Evolutionary conservation across 495 filamentous ascomycete genomes (phyloP).

Genomic region (Tetracladium setigerum): DNA sequence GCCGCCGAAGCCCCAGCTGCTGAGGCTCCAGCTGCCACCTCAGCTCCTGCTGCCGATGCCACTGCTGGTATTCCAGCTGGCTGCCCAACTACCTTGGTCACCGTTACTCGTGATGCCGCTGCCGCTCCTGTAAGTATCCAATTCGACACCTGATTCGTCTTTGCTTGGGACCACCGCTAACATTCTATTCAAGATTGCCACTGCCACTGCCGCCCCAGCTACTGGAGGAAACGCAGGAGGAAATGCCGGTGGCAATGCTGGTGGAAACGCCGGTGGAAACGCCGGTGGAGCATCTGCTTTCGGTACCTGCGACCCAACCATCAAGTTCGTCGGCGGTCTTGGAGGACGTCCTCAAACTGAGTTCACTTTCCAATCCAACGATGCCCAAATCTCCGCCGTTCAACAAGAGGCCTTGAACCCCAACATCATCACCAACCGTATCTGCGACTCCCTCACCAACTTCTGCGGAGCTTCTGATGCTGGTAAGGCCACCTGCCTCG

Average conservation of each 20-base stretch:
- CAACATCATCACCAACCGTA: conserved; percentile 60
- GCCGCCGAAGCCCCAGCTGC: neutral
- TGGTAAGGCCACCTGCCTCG: conserved; percentile 33
- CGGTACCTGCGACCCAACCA: conserved; percentile 46
- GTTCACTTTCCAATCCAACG: conserved; percentile 46
- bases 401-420: conserved; percentile 49
- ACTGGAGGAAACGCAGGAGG: neutral
- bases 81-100: conserved; percentile 8
- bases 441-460: conserved; percentile 44
- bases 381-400: conserved; percentile 36
- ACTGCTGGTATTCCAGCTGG: neutral
- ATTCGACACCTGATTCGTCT: too few species aligned
- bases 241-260: conserved; percentile 6
- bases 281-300: conserved; percentile 30
- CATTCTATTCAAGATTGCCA: too few species aligned
- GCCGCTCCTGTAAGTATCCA: too few species aligned
- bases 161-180: too few species aligned
- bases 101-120: conserved; percentile 9
- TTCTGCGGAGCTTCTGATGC: conserved; percentile 34
- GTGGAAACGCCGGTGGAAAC: conserved; percentile 22
- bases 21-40: conserved; percentile 3
- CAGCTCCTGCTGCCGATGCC: conserved; percentile 4
- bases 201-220: conserved; percentile 1
- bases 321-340: conserved; percentile 44
- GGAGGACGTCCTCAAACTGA: conserved; percentile 36